Percentiles rank a stretch among this genome's conserved stretches.
Evolutionary conservation across 495 filamentous ascomycete species (phyloP).

Genomic region (Talaromyces adpressus): DNA sequence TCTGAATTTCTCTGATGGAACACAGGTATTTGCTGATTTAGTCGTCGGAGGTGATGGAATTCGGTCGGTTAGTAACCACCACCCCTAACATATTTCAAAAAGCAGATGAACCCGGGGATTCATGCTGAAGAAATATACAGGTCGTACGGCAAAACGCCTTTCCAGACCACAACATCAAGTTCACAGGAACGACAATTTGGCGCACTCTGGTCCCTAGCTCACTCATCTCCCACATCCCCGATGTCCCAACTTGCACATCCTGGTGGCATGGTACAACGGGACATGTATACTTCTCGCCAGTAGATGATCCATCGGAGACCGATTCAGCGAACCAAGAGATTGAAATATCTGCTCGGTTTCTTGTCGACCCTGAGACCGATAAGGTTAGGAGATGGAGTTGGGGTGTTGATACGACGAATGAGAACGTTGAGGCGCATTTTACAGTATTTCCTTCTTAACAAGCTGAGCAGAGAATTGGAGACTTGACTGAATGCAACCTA

Average conservation of each 20-base stretch:
- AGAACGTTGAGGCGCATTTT: constrained; percentile 25
- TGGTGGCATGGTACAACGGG: constrained; percentile 42
- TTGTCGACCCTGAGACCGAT: constrained; percentile 18
- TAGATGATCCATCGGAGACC: constrained; percentile 24
- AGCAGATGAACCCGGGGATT: no score
- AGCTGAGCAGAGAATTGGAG: no score
- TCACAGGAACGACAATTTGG: constrained; percentile 34
- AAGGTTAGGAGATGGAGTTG: constrained; percentile 19
- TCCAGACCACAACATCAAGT: constrained; percentile 27
- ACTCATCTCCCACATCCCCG: constrained; percentile 23
- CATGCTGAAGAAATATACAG: neutral
- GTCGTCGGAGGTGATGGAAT: constrained; percentile 47
- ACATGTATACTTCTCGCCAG: constrained; percentile 38
- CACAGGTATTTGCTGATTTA: constrained; percentile 31
- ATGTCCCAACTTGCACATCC: constrained; percentile 28
- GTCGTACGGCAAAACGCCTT: constrained; percentile 15
- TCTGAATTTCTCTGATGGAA: constrained; percentile 28
- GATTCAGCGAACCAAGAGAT: neutral
- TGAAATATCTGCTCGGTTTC: neutral
- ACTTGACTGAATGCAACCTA: neutral
- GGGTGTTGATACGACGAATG: constrained; percentile 39
- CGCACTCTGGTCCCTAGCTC: constrained; percentile 21
- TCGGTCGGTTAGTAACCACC: constrained; percentile 30
- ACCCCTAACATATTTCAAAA: neutral
- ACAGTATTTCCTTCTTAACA: neutral